A percentile compares a stretch with the other conserved stretches of the same genome.
phyloP scores from a whole-genome alignment of 1,284 basidiomycete genomes.

The Leccinum solheimii region DNA sequence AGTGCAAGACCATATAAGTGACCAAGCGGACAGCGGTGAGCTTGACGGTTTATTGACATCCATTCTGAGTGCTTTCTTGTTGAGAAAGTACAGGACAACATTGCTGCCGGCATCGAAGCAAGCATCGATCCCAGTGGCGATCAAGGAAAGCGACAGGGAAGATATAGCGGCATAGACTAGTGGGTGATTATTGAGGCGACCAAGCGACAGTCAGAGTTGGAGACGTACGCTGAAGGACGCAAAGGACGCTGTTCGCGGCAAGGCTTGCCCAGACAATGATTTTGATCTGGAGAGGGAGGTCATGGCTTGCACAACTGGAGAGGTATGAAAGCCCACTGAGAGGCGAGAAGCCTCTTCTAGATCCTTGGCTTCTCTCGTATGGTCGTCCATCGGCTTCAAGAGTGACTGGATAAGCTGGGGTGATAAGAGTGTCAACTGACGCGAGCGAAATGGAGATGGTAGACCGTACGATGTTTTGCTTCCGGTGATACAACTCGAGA shows the following conservation, averaged over 20 bases:
- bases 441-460: constrained; percentile 2
- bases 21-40: too few species aligned
- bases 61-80: constrained; percentile 71
- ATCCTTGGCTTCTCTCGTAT: constrained; percentile 71
- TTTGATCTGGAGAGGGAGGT: constrained; percentile 57
- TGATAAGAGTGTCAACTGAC: constrained; percentile 6
- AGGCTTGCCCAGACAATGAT: constrained; percentile 88
- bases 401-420: constrained; percentile 74
- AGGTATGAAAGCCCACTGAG: constrained; percentile 47
- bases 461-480: constrained; percentile 75
- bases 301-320: constrained; percentile 14
- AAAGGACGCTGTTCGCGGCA: constrained; percentile 70
- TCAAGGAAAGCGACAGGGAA: constrained; percentile 81
- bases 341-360: constrained; percentile 64
- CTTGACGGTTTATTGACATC: constrained; percentile 62
- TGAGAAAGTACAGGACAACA: constrained; percentile 79
- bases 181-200: neutral
- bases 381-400: constrained; percentile 87
- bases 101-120: constrained; percentile 93
- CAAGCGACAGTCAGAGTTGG: neutral
- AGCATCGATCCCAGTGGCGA: constrained; percentile 88
- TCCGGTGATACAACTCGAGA: constrained; percentile 72
- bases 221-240: constrained; percentile 63
- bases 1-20: too few species aligned
- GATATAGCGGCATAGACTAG: constrained; percentile 86